phyloP scores from a whole-genome alignment of 495 filamentous ascomycete genomes.

The Trichoderma erinaceum region DNA sequence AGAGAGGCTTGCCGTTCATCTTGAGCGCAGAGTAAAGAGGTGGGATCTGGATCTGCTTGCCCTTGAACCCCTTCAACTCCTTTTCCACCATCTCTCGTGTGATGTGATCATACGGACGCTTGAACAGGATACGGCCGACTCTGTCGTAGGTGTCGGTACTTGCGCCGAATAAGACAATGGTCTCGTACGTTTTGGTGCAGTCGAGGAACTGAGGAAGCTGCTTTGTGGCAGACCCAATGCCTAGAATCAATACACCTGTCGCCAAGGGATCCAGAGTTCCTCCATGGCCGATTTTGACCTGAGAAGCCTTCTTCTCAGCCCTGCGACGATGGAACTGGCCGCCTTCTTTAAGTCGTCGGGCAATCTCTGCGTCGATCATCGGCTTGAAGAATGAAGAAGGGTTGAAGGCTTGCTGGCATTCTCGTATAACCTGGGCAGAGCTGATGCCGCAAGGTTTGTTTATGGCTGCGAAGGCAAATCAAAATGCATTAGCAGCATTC shows the following conservation, averaged over 20 bases:
- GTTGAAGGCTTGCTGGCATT: constrained; percentile 74
- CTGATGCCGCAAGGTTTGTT: constrained; percentile 83
- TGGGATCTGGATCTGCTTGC: constrained; percentile 84
- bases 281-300: constrained; percentile 94
- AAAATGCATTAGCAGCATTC: not conserved
- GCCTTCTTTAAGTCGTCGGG: constrained; percentile 44
- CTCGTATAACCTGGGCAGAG: constrained; percentile 83
- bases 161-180: constrained; percentile 81
- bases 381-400: constrained; percentile 70
- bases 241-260: constrained; percentile 83
- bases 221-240: constrained; percentile 86
- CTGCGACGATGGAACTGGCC: constrained; percentile 51
- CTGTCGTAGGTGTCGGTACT: constrained; percentile 90
- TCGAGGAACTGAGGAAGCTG: constrained; percentile 64
- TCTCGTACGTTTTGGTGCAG: constrained; percentile 91
- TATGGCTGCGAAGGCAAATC: constrained; percentile 53
- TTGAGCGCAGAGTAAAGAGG: constrained; percentile 88
- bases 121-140: constrained; percentile 71
- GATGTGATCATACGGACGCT: constrained; percentile 67
- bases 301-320: constrained; percentile 44
- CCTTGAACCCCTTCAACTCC: constrained; percentile 68
- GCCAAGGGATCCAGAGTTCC: constrained; percentile 93
- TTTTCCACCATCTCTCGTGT: constrained; percentile 73
- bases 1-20: constrained; percentile 84
- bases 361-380: constrained; percentile 57